Evolutionary conservation across 2,329 filamentous ascomycete genomes (phyloP).

Genomic region (Cytospora mali): DNA sequence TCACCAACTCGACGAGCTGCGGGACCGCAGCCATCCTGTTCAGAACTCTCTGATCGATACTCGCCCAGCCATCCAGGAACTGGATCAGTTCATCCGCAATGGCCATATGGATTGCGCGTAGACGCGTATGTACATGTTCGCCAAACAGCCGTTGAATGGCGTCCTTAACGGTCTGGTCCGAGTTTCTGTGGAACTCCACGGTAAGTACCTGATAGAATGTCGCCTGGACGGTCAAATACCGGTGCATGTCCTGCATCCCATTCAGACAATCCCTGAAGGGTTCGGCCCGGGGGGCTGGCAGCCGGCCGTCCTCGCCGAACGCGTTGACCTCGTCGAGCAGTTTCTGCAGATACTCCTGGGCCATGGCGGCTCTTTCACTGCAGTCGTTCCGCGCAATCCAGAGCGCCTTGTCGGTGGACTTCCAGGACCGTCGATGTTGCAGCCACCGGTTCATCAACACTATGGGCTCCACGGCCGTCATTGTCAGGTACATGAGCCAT

Average conservation of each 20-base stretch:
- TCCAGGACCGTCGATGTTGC: not conserved
- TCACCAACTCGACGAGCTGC: slow-evolving; percentile 1
- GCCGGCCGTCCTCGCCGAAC: not conserved
- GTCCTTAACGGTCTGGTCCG: not conserved
- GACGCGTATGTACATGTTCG: not conserved
- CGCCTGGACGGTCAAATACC: slow-evolving; percentile 1
- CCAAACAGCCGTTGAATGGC: not conserved
- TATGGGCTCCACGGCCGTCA: slow-evolving; percentile 1
- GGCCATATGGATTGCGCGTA: not conserved
- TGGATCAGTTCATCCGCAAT: slow-evolving; percentile 4
- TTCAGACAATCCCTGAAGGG: not conserved
- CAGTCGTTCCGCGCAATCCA: not conserved
- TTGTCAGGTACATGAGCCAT: slow-evolving; percentile 13
- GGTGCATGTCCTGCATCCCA: not conserved
- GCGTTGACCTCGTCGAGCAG: not conserved
- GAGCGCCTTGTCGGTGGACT: slow-evolving; percentile 1
- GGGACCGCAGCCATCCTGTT: not conserved
- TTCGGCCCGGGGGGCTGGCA: not conserved
- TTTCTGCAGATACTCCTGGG: not conserved
- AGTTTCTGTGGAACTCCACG: slow-evolving; percentile 4
- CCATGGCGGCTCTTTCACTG: not conserved
- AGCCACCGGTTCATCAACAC: not conserved
- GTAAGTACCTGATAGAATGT: not conserved
- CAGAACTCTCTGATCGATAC: not conserved
- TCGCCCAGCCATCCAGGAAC: not conserved